Evolutionary conservation across 139 green algal species (phyloP).

Genomic region (Picochlorum sp.): DNA sequence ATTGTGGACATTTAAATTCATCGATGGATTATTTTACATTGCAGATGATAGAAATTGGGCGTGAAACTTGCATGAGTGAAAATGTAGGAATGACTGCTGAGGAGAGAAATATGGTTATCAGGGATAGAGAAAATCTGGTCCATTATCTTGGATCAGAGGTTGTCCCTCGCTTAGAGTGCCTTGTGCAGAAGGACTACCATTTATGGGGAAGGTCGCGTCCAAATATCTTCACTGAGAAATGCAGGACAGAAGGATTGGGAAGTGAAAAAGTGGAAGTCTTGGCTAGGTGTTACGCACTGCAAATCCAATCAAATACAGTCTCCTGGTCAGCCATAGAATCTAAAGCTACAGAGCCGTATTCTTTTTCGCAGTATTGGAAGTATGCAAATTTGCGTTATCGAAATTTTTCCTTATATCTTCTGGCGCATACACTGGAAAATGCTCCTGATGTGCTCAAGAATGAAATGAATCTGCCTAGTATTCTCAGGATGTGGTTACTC

Average conservation of each 20-base stretch:
- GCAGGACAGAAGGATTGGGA: background rate
- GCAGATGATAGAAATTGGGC: background rate
- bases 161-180: conserved; percentile 4
- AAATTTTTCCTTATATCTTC: conserved; percentile 9
- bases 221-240: background rate
- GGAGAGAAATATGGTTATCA: background rate
- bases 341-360: conserved; percentile 2
- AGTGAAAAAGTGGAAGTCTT: conserved; percentile 14
- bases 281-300: conserved; percentile 11
- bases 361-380: conserved; percentile 6
- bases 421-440: conserved; percentile 3
- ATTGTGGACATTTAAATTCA: too few relatives aligned
- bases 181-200: conserved; percentile 10
- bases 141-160: background rate
- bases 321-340: conserved; percentile 1
- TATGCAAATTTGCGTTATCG: conserved; percentile 11
- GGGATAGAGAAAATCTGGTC: background rate
- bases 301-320: background rate
- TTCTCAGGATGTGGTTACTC: conserved; percentile 10
- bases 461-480: background rate
- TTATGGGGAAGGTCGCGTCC: conserved; percentile 2
- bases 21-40: background rate
- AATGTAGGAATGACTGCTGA: background rate
- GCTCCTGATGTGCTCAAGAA: background rate
- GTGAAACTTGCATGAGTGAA: background rate